Percentiles rank a stretch among this genome's conserved stretches.
These are phyloP conservation scores for Collybia sp. DNA, from an alignment of 768 basidiomycete species.

Conservation along the genomic window DNA sequence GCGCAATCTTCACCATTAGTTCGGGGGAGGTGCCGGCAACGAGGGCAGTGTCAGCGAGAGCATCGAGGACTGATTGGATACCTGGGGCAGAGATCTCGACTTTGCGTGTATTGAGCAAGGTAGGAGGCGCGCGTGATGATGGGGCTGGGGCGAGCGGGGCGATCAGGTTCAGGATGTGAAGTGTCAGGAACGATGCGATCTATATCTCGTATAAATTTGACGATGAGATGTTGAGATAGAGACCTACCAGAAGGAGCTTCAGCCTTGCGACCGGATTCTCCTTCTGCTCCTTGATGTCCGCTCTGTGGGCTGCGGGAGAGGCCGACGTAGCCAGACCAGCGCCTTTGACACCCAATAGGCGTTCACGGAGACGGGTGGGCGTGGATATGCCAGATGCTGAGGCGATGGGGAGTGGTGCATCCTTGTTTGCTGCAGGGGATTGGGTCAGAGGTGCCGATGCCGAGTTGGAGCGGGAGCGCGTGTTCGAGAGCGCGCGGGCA, in stretches of 20 bases:
- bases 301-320: constrained; percentile 5
- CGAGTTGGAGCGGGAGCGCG: constrained; percentile 29
- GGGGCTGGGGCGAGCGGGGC: constrained; percentile 76
- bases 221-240: neutral
- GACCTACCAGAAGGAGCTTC: constrained; percentile 80
- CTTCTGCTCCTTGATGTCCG: constrained; percentile 36
- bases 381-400: constrained; percentile 16
- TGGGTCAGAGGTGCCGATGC: constrained; percentile 21
- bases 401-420: constrained; percentile 6
- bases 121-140: constrained; percentile 3
- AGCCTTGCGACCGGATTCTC: constrained; percentile 84
- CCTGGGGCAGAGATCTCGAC: constrained; percentile 69
- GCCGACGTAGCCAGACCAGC: constrained; percentile 18
- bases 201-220: constrained; percentile 15
- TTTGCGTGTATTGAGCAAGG: constrained; percentile 34
- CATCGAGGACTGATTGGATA: constrained; percentile 52
- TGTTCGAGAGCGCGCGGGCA: constrained; percentile 43
- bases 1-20: constrained; percentile 55
- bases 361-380: constrained; percentile 5
- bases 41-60: constrained; percentile 39
- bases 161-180: constrained; percentile 91
- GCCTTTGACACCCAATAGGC: constrained; percentile 24
- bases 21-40: constrained; percentile 21
- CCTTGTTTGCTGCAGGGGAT: constrained; percentile 14
- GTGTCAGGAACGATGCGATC: constrained; percentile 86